Evolutionary conservation across 495 filamentous ascomycete genomes (phyloP).

Genomic region (Neurospora sp.): DNA sequence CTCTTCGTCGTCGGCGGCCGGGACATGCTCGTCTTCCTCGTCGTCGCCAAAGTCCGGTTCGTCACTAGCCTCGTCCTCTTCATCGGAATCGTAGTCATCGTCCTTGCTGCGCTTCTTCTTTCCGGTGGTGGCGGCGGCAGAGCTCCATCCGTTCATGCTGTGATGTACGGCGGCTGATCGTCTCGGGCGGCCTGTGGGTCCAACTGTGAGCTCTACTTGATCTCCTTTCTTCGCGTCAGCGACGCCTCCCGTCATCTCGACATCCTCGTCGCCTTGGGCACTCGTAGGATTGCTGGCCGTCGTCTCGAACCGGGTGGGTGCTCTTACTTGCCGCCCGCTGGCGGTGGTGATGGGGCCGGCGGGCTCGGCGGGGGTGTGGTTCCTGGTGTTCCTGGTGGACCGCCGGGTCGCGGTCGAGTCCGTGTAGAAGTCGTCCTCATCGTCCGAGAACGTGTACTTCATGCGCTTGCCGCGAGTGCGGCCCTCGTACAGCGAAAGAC

Average conservation of each 20-base stretch:
- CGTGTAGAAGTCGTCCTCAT: conserved; percentile 64
- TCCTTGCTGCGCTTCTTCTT: conserved; percentile 54
- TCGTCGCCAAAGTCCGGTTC: conserved; percentile 49
- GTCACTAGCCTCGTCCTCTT: conserved; percentile 54
- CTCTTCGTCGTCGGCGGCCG: conserved; percentile 23
- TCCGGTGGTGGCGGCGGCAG: conserved; percentile 18
- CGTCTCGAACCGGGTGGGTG: conserved; percentile 68
- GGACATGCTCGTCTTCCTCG: conserved; percentile 45
- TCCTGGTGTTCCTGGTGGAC: conserved; percentile 64
- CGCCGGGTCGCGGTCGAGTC: conserved; percentile 56
- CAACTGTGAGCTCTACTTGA: conserved; percentile 14
- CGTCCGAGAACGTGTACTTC: conserved; percentile 91
- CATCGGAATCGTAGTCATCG: conserved; percentile 61
- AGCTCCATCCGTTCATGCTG: conserved; percentile 32
- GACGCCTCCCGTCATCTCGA: conserved; percentile 11
- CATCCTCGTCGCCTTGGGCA: conserved; percentile 25
- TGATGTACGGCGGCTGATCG: conserved; percentile 34
- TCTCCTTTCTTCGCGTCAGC: conserved; percentile 3
- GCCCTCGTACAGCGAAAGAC: conserved; percentile 90
- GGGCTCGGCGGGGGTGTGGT: conserved; percentile 59
- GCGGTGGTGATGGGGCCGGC: conserved; percentile 75
- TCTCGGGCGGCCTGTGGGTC: conserved; percentile 24
- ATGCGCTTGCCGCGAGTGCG: conserved; percentile 91
- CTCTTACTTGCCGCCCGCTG: conserved; percentile 78
- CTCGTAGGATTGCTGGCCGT: conserved; percentile 32